These are phyloP conservation scores for Skeletonema tropicum DNA, from an alignment of 108 stramenopile genomes.

Conservation along the genomic window DNA sequence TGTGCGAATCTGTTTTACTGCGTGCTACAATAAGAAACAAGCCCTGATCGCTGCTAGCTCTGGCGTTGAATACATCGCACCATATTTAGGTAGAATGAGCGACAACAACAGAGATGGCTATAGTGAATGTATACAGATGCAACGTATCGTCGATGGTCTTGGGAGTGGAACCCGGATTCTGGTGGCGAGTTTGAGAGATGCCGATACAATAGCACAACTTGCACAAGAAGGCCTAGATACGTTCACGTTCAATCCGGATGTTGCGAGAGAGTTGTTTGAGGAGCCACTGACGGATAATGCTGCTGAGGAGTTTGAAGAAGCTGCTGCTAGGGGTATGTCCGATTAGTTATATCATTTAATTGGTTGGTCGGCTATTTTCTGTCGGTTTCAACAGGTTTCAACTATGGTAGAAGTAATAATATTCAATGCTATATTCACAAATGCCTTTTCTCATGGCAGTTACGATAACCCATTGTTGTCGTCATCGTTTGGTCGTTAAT, in stretches of 20 bases:
- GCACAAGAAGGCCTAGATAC: slow-evolving; percentile 61
- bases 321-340: slow-evolving; percentile 42
- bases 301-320: slow-evolving; percentile 62
- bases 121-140: slow-evolving; percentile 61
- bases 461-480: no score
- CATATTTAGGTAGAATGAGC: slow-evolving; percentile 60
- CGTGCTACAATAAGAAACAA: slow-evolving; percentile 64
- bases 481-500: no score
- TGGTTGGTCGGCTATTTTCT: no score
- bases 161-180: slow-evolving; percentile 66
- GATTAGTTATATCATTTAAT: no score
- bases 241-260: slow-evolving; percentile 63
- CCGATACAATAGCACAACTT: slow-evolving; percentile 52
- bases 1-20: slow-evolving; percentile 73
- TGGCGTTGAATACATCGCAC: slow-evolving; percentile 67
- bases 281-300: slow-evolving; percentile 64
- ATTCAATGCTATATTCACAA: no score
- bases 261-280: slow-evolving; percentile 61
- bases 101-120: slow-evolving; percentile 70
- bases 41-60: slow-evolving; percentile 60
- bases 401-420: no score
- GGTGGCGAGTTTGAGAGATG: slow-evolving; percentile 65
- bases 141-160: slow-evolving; percentile 62
- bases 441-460: no score
- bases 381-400: no score